A percentile compares a stretch with the other conserved stretches of the same genome.
These are phyloP conservation scores for Leccinum olivaceopallidum DNA, from an alignment of 768 basidiomycete genomes.

Conservation along the genomic window DNA sequence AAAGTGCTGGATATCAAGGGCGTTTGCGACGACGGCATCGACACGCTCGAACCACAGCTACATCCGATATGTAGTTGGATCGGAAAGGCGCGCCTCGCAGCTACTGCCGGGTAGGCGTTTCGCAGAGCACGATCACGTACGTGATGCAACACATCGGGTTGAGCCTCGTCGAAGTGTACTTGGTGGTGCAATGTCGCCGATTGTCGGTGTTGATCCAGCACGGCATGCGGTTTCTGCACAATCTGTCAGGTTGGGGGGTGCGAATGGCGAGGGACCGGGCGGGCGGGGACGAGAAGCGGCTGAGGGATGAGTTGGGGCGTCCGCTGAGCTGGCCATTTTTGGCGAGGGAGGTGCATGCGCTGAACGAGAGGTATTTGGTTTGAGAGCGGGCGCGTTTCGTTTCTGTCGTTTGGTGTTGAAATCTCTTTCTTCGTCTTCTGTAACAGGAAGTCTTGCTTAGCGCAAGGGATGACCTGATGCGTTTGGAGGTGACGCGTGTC, in stretches of 20 bases:
- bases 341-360: conserved; percentile 78
- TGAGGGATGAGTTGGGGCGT: conserved; percentile 61
- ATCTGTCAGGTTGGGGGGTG: conserved; percentile 93
- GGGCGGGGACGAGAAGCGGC: conserved; percentile 46
- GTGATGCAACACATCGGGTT: conserved; percentile 91
- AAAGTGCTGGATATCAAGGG: no score
- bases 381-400: conserved; percentile 21
- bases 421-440: background rate
- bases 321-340: conserved; percentile 84
- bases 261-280: conserved; percentile 67
- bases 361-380: conserved; percentile 73
- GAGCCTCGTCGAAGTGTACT: conserved; percentile 90
- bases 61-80: conserved; percentile 93
- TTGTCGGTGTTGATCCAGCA: conserved; percentile 44
- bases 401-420: background rate
- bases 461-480: no score
- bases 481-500: no score
- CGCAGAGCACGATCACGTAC: conserved; percentile 91
- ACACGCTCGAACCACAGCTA: conserved; percentile 87
- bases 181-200: conserved; percentile 86
- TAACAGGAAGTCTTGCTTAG: no score
- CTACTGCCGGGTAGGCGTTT: conserved; percentile 95
- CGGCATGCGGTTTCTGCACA: conserved; percentile 79
- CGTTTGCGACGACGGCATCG: conserved; percentile 83
- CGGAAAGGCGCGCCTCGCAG: conserved; percentile 56